Evolutionary conservation across 352 stramenopile genomes (phyloP).

Genomic region (Pythium coloratum): DNA sequence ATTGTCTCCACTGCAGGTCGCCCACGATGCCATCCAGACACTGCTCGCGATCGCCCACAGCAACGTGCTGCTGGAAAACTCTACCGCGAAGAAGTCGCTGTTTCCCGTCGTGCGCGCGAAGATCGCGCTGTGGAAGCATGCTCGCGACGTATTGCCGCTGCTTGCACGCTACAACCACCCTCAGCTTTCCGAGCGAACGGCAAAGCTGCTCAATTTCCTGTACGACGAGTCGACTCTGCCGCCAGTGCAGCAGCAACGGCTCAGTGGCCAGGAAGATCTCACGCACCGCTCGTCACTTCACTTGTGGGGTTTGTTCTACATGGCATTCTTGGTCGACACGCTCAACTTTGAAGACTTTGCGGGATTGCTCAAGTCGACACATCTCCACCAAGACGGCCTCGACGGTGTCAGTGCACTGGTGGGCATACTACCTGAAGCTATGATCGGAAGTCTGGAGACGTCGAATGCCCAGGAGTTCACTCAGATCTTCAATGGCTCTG

Average conservation of each 20-base stretch:
- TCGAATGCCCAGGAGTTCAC: conserved; percentile 83
- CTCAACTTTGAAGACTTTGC: conserved; percentile 60
- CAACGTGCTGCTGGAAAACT: conserved; percentile 49
- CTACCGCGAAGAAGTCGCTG: conserved; percentile 26
- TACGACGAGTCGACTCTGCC: conserved; percentile 38
- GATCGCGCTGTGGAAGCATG: conserved; percentile 45
- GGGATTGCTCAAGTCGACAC: conserved; percentile 65
- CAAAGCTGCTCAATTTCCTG: conserved; percentile 65
- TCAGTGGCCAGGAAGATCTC: conserved; percentile 25
- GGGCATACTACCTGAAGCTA: conserved; percentile 86
- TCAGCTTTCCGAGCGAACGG: conserved; percentile 54
- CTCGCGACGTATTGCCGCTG: conserved; percentile 51
- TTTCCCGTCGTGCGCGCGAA: conserved; percentile 65
- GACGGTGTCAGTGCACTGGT: conserved; percentile 67
- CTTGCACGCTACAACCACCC: conserved; percentile 47
- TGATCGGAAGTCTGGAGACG: conserved; percentile 89
- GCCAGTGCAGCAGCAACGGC: conserved; percentile 21
- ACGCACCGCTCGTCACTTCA: conserved; percentile 48
- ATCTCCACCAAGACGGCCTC: conserved; percentile 55
- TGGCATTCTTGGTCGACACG: conserved; percentile 57
- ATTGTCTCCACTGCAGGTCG: conserved; percentile 52
- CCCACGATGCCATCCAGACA: conserved; percentile 68
- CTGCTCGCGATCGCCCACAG: conserved; percentile 61
- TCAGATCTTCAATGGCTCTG: conserved; percentile 85
- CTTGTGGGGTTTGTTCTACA: conserved; percentile 73